A percentile compares a stretch with the other conserved stretches of the same genome.
phyloP scores from a whole-genome alignment of 2,329 filamentous ascomycete species.

The Colletotrichum truncatum region DNA sequence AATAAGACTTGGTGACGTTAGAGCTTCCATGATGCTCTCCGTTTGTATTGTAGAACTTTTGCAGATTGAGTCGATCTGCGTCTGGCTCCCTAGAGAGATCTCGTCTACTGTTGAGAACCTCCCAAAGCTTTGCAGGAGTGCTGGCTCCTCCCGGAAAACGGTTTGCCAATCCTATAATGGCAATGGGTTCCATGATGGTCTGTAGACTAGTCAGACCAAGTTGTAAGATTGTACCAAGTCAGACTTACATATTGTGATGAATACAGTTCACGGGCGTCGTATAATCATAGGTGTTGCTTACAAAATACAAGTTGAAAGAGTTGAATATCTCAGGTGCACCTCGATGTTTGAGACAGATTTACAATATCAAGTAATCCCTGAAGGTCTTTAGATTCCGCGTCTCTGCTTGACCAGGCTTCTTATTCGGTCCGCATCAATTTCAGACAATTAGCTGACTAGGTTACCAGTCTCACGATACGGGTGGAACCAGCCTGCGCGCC shows the following conservation, averaged over 20 bases:
- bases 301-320: too few relatives aligned
- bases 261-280: too few relatives aligned
- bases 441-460: too few relatives aligned
- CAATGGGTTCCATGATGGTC: slow-evolving; percentile 31
- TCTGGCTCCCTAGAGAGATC: slow-evolving; percentile 14
- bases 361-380: too few relatives aligned
- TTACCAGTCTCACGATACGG: too few relatives aligned
- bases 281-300: too few relatives aligned
- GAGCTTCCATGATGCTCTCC: slow-evolving; percentile 33
- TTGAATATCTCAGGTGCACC: too few relatives aligned
- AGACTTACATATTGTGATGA: neutral
- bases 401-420: too few relatives aligned
- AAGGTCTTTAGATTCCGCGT: too few relatives aligned
- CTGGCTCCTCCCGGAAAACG: slow-evolving; percentile 18
- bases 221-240: fast-evolving
- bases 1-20: slow-evolving; percentile 33
- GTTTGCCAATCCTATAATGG: slow-evolving; percentile 7
- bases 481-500: too few relatives aligned
- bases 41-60: slow-evolving; percentile 18
- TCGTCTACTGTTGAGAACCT: neutral
- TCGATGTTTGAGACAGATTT: too few relatives aligned
- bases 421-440: too few relatives aligned
- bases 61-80: neutral
- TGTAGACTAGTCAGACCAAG: neutral
- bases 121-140: slow-evolving; percentile 21